These are phyloP conservation scores for Leccinum olivaceopallidum DNA, from an alignment of 768 basidiomycete species.

Conservation along the genomic window DNA sequence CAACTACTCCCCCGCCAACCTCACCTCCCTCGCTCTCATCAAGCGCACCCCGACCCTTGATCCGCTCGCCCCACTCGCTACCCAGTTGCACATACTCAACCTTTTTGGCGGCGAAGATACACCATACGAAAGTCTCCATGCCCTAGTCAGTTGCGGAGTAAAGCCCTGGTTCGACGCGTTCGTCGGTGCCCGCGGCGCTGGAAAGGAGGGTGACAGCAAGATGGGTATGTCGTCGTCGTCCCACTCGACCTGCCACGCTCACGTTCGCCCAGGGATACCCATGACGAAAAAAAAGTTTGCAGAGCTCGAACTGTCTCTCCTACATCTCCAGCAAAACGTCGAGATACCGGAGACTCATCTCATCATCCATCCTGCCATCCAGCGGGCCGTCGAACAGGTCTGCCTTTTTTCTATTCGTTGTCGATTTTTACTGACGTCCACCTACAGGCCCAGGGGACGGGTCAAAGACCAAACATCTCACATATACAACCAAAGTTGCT, in stretches of 20 bases:
- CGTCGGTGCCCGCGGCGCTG: slow-evolving; percentile 76
- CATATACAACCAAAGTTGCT: slow-evolving; percentile 73
- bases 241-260: background rate
- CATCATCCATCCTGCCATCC: slow-evolving; percentile 86
- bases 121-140: slow-evolving; percentile 94
- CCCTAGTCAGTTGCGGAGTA: slow-evolving; percentile 91
- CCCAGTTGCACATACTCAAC: slow-evolving; percentile 90
- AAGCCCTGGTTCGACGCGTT: slow-evolving; percentile 99
- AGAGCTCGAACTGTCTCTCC: slow-evolving; percentile 89
- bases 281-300: slow-evolving; percentile 99
- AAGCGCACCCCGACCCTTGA: slow-evolving; percentile 88
- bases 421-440: slow-evolving; percentile 31
- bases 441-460: slow-evolving; percentile 45
- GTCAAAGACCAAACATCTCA: slow-evolving; percentile 70
- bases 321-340: slow-evolving; percentile 98
- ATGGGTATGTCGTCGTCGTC: slow-evolving; percentile 57
- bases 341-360: slow-evolving; percentile 96
- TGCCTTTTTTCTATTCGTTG: slow-evolving; percentile 13
- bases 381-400: slow-evolving; percentile 79
- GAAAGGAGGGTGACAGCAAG: slow-evolving; percentile 78
- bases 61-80: slow-evolving; percentile 71
- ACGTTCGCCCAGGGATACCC: slow-evolving; percentile 64
- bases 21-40: slow-evolving; percentile 91
- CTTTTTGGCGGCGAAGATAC: slow-evolving; percentile 87
- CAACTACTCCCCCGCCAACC: slow-evolving; percentile 75